Conservation (phyloP, 2,329 filamentous ascomycete species). For the Penicillium italicum region DNA sequence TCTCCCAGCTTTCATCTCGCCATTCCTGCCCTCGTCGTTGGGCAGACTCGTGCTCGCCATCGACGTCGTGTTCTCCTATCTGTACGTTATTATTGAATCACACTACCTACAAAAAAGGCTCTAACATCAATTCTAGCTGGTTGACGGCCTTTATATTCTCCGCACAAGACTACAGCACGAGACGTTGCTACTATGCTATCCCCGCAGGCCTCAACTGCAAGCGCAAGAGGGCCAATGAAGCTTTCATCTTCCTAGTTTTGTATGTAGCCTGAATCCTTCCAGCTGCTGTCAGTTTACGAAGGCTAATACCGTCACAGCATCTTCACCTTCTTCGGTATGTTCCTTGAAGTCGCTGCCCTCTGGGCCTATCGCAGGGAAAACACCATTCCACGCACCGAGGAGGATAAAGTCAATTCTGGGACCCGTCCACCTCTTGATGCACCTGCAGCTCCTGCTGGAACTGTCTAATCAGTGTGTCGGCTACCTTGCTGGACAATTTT, state of each 20-base stretch:
- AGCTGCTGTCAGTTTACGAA: no score
- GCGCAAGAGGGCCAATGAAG: conserved; percentile 41
- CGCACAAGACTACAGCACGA: conserved; percentile 43
- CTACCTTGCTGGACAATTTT: not conserved
- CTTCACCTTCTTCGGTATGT: conserved; percentile 40
- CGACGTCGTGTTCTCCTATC: conserved; percentile 47
- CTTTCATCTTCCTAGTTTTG: conserved; percentile 48
- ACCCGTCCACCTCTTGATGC: conserved; percentile 19
- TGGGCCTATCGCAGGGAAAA: conserved; percentile 33
- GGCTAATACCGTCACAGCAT: conserved; percentile 29
- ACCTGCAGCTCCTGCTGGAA: conserved; percentile 13
- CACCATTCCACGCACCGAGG: conserved; percentile 12
- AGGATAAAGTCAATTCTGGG: conserved; percentile 24
- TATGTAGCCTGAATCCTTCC: conserved; percentile 24
- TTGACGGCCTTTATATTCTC: conserved; percentile 49
- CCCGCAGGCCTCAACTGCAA: conserved; percentile 36
- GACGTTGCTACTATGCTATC: conserved; percentile 30
- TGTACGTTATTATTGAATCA: conserved; percentile 29
- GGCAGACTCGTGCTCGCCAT: conserved; percentile 39
- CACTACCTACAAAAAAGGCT: not conserved
- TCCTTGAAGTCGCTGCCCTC: conserved; percentile 37
- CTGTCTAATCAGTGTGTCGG: conserved; percentile 2
- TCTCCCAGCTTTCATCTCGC: conserved; percentile 42
- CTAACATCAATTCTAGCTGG: conserved; percentile 33
- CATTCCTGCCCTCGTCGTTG: conserved; percentile 37